A percentile compares a stretch with the other conserved stretches of the same genome.
Conservation (phyloP, 169 alveolate species). For the Plasmodium malariae region DNA sequence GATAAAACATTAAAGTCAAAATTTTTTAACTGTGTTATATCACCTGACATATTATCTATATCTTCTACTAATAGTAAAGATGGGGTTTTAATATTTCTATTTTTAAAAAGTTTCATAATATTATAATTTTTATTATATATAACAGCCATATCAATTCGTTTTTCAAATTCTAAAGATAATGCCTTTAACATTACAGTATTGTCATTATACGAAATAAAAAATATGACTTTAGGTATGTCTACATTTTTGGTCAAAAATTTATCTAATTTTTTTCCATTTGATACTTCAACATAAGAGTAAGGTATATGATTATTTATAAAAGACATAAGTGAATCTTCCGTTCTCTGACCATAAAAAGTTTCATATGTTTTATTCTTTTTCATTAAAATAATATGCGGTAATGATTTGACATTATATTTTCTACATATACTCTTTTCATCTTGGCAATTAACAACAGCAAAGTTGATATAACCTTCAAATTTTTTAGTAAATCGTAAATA, state of each 20-base stretch:
- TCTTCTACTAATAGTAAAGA: constrained; percentile 77
- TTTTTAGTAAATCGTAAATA: constrained; percentile 80
- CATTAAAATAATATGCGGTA: constrained; percentile 82
- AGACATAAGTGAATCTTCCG: constrained; percentile 51
- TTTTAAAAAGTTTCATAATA: constrained; percentile 70
- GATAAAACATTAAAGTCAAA: constrained; percentile 59
- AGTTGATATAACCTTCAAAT: constrained; percentile 82
- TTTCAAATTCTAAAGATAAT: constrained; percentile 78
- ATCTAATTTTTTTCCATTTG: constrained; percentile 36
- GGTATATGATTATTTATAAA: constrained; percentile 76
- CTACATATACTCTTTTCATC: constrained; percentile 76
- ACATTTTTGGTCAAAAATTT: constrained; percentile 56
- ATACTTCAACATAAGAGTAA: constrained; percentile 38
- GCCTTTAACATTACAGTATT: constrained; percentile 81
- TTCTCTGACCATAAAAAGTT: constrained; percentile 65
- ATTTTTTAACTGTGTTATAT: constrained; percentile 49
- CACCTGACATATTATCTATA: constrained; percentile 76
- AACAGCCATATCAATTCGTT: constrained; percentile 78
- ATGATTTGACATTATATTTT: constrained; percentile 56
- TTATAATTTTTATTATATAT: constrained; percentile 78
- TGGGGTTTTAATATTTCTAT: constrained; percentile 63
- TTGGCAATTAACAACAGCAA: constrained; percentile 82
- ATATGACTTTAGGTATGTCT: constrained; percentile 77
- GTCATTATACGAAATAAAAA: constrained; percentile 78
- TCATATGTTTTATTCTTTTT: constrained; percentile 66